phyloP scores from a whole-genome alignment of 2,329 filamentous ascomycete genomes.

The Aspergillus aculeatinus region DNA sequence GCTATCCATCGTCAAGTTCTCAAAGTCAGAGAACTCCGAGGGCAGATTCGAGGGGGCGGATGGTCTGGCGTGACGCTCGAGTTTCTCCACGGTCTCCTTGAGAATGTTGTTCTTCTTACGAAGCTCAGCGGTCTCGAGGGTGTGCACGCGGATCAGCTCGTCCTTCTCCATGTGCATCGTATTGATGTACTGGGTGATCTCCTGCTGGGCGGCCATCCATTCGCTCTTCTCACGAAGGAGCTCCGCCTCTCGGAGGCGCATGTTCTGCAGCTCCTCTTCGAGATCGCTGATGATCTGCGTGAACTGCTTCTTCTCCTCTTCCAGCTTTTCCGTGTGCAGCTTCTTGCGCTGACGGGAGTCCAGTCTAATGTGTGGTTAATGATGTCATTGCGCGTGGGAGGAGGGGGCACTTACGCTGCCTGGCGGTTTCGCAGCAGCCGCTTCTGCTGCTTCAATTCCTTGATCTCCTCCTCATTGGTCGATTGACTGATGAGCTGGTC shows the following conservation, averaged over 20 bases:
- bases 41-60: conserved; percentile 57
- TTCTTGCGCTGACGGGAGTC: conserved; percentile 98
- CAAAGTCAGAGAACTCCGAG: conserved; percentile 76
- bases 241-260: conserved; percentile 61
- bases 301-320: conserved; percentile 94
- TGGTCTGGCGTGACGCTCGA: conserved; percentile 41
- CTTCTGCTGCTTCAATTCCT: conserved; percentile 98
- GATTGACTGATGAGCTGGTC: conserved; percentile 87
- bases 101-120: conserved; percentile 89
- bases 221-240: conserved; percentile 57
- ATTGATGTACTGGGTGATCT: conserved; percentile 72
- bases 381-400: conserved; percentile 21
- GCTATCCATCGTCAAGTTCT: conserved; percentile 75
- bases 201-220: conserved; percentile 70
- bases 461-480: conserved; percentile 80
- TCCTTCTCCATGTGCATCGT: conserved; percentile 82
- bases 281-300: conserved; percentile 72
- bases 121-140: conserved; percentile 83
- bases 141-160: conserved; percentile 83
- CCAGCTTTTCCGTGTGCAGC: conserved; percentile 92
- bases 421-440: conserved; percentile 90
- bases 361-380: conserved; percentile 57
- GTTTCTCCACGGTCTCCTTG: conserved; percentile 59
- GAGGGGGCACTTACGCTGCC: conserved; percentile 71
- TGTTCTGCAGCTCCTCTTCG: conserved; percentile 71